Evolutionary conservation across 305 asterid species (phyloP), one percentile per base, ranked within the genome.

Genomic region (Fraxinus angustifolia): DNA sequence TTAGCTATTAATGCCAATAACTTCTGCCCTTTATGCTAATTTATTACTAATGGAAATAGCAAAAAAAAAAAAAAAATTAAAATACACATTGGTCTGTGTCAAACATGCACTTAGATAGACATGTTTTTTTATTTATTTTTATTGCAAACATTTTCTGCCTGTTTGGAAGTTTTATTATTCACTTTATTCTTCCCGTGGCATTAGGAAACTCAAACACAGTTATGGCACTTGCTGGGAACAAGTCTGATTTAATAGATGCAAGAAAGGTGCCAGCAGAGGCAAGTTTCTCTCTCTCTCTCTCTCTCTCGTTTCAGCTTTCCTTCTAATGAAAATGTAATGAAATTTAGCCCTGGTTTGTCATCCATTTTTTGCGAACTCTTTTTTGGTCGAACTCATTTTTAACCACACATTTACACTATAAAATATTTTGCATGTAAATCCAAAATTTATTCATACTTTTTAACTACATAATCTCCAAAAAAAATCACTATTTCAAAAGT

Each of bases 251-350:
- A 80, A 40, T 79, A 78, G 90, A 87, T 62, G 88, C 87, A 75
- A 88, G 92, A 85, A 88, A 86, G 81, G 97, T 93, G 82, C 75
- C 86, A 35, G 82, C 92, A 40, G 97, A 93, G 95, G 97, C 84
- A 89, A 88, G 92, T 23, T 8, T 53, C 23, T n/a, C 23, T 45
- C 50, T 40, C 53, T 38, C 11, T 38, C 11, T 10, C 50, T 34
- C 40, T 36, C 42, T 21, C 14, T 38, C 12, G 4, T 48, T 14
- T 16, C 7, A 48, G 58, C 16, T 50, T 50, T 45, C 8, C 60
- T 21, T 4, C 76, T 79, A 21, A 23, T 21, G 33, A 62, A 62
- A 19, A 23, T 21, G 5, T 16, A 38, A 42, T 38, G n/a, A 53
- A 53, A 16, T 31, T 56, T 26, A 50, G 50, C 12, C 50, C 50